phyloP scores from a whole-genome alignment of 2,329 filamentous ascomycete species.

The Waltergamsia citrina region DNA sequence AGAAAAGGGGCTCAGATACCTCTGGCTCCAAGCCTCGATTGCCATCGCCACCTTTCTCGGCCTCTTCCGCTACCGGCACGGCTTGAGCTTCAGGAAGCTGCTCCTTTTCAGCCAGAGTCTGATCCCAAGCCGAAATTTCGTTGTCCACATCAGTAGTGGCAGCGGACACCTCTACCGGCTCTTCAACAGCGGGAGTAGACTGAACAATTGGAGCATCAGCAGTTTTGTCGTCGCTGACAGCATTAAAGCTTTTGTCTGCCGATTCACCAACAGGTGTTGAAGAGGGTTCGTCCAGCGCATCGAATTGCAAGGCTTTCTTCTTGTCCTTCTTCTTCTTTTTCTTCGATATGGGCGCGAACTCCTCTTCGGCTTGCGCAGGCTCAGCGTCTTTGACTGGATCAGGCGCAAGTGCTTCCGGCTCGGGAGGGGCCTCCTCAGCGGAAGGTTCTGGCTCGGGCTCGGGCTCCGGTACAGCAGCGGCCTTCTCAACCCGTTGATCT shows the following conservation, averaged over 20 bases:
- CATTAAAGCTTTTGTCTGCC: neutral
- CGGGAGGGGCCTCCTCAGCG: no score
- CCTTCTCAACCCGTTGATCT: slow-evolving; percentile 9
- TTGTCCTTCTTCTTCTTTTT: slow-evolving; percentile 9
- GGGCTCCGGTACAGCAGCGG: no score
- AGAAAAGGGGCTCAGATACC: slow-evolving; percentile 20
- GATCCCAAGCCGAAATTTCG: slow-evolving; percentile 2
- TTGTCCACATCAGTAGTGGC: neutral
- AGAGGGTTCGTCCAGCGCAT: slow-evolving; percentile 11
- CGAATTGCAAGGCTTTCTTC: slow-evolving; percentile 5
- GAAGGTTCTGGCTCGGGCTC: no score
- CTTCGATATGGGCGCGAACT: slow-evolving; percentile 1
- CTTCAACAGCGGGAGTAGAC: neutral
- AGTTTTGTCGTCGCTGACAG: neutral
- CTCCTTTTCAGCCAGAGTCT: neutral
- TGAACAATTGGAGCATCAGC: neutral
- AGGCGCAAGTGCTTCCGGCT: neutral
- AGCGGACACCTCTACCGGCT: neutral
- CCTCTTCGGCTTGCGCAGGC: neutral
- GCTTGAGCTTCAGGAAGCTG: neutral
- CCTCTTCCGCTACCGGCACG: neutral
- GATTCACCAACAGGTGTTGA: slow-evolving; percentile 5
- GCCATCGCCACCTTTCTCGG: slow-evolving; percentile 4
- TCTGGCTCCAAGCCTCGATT: slow-evolving; percentile 9
- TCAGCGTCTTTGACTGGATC: neutral